A percentile compares a stretch with the other conserved stretches of the same genome.
Evolutionary conservation across 2,329 filamentous ascomycete species (phyloP).

Genomic region (Botrytis squamosa): DNA sequence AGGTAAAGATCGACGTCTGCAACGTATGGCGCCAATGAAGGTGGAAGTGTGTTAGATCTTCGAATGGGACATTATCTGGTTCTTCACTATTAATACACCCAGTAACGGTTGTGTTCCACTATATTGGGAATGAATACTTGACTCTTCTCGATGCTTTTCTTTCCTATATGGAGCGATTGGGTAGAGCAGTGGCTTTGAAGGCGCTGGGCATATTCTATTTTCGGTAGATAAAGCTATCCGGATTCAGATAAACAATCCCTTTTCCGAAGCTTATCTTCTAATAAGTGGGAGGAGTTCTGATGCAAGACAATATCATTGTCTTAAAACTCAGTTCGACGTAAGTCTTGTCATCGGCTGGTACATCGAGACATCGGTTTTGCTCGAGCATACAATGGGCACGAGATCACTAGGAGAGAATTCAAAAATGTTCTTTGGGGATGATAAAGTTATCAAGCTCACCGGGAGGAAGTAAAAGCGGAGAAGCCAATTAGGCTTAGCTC

Average conservation of each 20-base stretch:
- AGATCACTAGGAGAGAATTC: neutral
- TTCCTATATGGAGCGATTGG: neutral
- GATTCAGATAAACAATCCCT: conserved; percentile 12
- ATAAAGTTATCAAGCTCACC: conserved; percentile 4
- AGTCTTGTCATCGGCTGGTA: neutral
- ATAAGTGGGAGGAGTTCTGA: neutral
- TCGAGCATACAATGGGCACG: neutral
- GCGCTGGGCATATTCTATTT: neutral
- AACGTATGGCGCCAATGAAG: neutral
- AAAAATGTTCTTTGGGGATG: neutral
- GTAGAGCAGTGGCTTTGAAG: neutral
- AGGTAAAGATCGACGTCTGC: neutral
- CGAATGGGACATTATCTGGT: neutral
- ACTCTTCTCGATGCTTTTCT: neutral
- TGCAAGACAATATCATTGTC: neutral
- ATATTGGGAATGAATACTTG: neutral
- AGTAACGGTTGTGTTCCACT: neutral
- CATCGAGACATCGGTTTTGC: neutral
- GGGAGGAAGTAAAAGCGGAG: neutral
- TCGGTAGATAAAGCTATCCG: neutral
- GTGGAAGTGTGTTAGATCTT: neutral
- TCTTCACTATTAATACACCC: neutral
- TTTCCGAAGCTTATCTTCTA: neutral
- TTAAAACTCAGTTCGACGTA: neutral
- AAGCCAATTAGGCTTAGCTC: neutral